Percentiles rank a stretch among this genome's conserved stretches.
Conservation (phyloP, 148 eudicot species). For the Vaccinium myrtillus region DNA sequence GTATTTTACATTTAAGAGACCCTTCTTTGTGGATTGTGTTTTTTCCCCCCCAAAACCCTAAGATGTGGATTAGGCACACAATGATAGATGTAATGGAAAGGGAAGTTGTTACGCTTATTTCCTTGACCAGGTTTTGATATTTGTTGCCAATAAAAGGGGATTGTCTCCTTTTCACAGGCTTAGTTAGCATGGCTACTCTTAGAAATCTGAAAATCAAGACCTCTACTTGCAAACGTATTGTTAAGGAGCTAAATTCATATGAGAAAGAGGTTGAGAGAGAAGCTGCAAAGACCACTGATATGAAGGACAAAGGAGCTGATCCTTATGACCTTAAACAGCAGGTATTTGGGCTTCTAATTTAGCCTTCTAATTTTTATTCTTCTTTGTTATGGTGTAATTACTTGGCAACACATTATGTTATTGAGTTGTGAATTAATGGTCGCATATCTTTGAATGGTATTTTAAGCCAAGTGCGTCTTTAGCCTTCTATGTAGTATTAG, state of each 20-base stretch:
- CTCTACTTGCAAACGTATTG: slow-evolving; percentile 78
- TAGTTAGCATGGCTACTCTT: slow-evolving; percentile 54
- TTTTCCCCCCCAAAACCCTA: no score
- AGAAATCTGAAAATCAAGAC: slow-evolving; percentile 95
- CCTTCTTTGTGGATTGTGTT: no score
- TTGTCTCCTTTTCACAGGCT: no score
- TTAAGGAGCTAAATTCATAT: slow-evolving; percentile 69
- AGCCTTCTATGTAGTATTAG: neutral
- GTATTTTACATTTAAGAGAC: no score
- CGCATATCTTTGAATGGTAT: neutral
- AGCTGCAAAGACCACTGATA: slow-evolving; percentile 86
- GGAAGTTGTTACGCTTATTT: no score
- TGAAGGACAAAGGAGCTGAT: slow-evolving; percentile 46
- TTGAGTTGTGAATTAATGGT: neutral
- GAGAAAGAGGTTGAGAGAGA: slow-evolving; percentile 95
- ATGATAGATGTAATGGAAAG: no score
- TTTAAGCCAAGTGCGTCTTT: neutral
- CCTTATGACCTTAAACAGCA: slow-evolving; percentile 71
- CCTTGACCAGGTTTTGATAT: neutral
- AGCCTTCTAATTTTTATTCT: neutral
- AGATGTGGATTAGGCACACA: no score
- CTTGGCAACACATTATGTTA: neutral
- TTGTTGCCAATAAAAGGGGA: neutral
- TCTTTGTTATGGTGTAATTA: neutral
- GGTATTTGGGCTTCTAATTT: slow-evolving; percentile 32